These are phyloP conservation scores for Epichloe aotearoae DNA, from an alignment of 2,329 filamentous ascomycete species.

Conservation along the genomic window DNA sequence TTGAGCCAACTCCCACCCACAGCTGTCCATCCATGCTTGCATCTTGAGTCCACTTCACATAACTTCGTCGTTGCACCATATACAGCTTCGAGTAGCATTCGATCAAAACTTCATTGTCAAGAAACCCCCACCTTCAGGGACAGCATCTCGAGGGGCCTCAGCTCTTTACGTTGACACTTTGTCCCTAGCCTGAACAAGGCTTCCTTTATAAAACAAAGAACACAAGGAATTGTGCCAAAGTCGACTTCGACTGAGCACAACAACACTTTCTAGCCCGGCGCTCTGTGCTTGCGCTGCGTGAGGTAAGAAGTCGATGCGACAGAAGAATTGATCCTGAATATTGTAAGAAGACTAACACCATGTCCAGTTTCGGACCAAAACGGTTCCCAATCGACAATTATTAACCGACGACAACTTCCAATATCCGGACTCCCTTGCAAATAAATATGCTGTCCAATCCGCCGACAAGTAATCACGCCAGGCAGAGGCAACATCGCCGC, in stretches of 20 bases:
- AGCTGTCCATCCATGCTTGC: slow-evolving; percentile 13
- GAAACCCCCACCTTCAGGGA: slow-evolving; percentile 7
- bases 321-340: not conserved
- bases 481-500: slow-evolving; percentile 51
- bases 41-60: slow-evolving; percentile 11
- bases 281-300: slow-evolving; percentile 72
- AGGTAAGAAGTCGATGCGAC: slow-evolving; percentile 38
- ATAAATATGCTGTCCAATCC: slow-evolving; percentile 67
- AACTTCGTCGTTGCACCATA: slow-evolving; percentile 7
- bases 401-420: slow-evolving; percentile 35
- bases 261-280: slow-evolving; percentile 50
- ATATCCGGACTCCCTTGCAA: slow-evolving; percentile 57
- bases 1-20: slow-evolving; percentile 11
- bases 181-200: slow-evolving; percentile 21
- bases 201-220: slow-evolving; percentile 9
- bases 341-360: slow-evolving; percentile 3
- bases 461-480: slow-evolving; percentile 55
- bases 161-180: slow-evolving; percentile 9
- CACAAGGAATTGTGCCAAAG: slow-evolving; percentile 16
- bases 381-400: slow-evolving; percentile 37
- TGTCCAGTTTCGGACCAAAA: slow-evolving; percentile 28
- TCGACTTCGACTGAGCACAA: slow-evolving; percentile 37
- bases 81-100: slow-evolving; percentile 1
- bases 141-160: slow-evolving; percentile 9
- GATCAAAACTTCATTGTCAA: slow-evolving; percentile 1